Evolutionary conservation across 179 eudicot genomes (phyloP).

Genomic region (Dionaea muscipula): DNA sequence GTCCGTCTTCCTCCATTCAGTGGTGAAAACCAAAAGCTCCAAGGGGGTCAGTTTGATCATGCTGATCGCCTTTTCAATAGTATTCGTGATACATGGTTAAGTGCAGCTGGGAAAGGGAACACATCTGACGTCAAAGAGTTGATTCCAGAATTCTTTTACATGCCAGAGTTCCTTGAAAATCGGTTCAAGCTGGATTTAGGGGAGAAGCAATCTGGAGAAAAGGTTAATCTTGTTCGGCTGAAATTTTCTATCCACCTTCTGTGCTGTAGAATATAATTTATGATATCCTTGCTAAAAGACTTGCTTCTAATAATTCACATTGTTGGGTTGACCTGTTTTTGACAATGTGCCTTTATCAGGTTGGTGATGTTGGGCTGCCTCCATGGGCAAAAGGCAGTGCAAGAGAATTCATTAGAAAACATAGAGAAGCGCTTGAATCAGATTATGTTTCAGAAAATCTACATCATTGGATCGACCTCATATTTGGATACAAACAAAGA

Average conservation of each 20-base stretch:
- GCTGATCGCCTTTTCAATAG: slow-evolving; percentile 98
- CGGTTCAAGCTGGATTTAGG: slow-evolving; percentile 86
- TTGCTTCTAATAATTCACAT: no score
- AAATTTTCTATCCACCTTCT: neutral
- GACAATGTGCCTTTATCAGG: slow-evolving; percentile 49
- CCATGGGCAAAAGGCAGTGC: slow-evolving; percentile 96
- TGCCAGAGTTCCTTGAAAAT: slow-evolving; percentile 94
- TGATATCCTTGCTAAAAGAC: neutral
- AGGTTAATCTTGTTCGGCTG: slow-evolving; percentile 34
- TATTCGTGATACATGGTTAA: slow-evolving; percentile 77
- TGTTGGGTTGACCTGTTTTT: no score
- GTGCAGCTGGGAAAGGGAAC: slow-evolving; percentile 97
- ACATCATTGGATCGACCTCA: slow-evolving; percentile 98
- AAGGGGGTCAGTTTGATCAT: slow-evolving; percentile 99
- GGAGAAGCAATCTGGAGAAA: slow-evolving; percentile 97
- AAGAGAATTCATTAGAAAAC: slow-evolving; percentile 84
- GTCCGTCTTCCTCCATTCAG: slow-evolving; percentile 92
- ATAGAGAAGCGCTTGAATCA: slow-evolving; percentile 90
- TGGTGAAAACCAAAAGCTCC: slow-evolving; percentile 80
- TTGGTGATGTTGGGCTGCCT: slow-evolving; percentile 74
- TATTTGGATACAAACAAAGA: slow-evolving; percentile 86
- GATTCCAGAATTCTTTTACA: slow-evolving; percentile 92
- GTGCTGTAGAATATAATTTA: no score
- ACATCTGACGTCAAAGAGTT: slow-evolving; percentile 98
- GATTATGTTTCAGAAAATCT: slow-evolving; percentile 93